These are phyloP conservation scores for Hippophae rhamnoides DNA, from an alignment of 306 rosid species.

Conservation along the genomic window DNA sequence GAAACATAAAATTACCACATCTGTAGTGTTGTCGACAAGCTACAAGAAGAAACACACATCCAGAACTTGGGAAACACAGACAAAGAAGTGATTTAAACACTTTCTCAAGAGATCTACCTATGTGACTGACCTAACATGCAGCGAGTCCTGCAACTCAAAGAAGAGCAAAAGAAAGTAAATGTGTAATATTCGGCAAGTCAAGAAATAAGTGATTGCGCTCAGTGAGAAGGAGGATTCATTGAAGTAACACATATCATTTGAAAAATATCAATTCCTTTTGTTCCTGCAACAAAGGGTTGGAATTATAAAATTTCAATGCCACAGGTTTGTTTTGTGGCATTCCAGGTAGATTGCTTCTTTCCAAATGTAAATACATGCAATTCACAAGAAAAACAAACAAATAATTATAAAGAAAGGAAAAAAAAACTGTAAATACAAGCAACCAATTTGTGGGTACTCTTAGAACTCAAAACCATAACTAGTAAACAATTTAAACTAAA, in stretches of 20 bases:
- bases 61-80: background rate
- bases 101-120: slow-evolving; percentile 43
- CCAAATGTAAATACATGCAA: slow-evolving; percentile 32
- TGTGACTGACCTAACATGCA: slow-evolving; percentile 21
- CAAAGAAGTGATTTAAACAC: slow-evolving; percentile 21
- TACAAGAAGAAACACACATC: no score
- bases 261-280: slow-evolving; percentile 29
- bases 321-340: slow-evolving; percentile 25
- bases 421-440: no score
- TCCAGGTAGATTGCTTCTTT: slow-evolving; percentile 40
- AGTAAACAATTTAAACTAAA: no score
- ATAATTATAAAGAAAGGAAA: no score
- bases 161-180: slow-evolving; percentile 4
- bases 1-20: no score
- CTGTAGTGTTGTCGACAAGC: no score
- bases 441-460: no score
- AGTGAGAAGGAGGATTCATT: background rate
- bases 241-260: background rate
- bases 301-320: slow-evolving; percentile 15
- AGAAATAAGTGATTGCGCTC: background rate
- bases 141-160: slow-evolving; percentile 28
- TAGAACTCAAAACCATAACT: no score
- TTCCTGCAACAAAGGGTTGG: slow-evolving; percentile 7
- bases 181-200: background rate
- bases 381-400: background rate